Percentiles rank a stretch among this genome's conserved stretches.
Conservation (phyloP, 2,329 filamentous ascomycete genomes). For the Nemania abortiva region DNA sequence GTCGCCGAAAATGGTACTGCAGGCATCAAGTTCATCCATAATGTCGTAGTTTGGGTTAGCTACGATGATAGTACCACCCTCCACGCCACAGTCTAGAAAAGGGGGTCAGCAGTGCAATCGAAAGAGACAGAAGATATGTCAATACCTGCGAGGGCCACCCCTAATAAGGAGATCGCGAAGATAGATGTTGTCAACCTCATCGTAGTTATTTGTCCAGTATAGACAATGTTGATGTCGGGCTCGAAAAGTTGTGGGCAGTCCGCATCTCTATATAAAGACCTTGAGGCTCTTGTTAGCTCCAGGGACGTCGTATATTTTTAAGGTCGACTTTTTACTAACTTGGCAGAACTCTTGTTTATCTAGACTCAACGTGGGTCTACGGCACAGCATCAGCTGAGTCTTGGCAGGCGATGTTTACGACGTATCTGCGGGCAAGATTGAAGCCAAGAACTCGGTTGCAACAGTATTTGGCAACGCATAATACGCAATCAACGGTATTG, state of each 20-base stretch:
- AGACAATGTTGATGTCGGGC: constrained; percentile 17
- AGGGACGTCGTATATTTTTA: not conserved
- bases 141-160: constrained; percentile 13
- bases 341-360: not conserved
- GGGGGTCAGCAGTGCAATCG: not conserved
- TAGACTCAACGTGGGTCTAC: not conserved
- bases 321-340: not conserved
- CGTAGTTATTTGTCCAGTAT: constrained; percentile 42
- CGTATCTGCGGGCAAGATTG: not conserved
- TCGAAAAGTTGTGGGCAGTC: not conserved
- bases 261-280: not conserved
- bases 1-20: constrained; percentile 23
- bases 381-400: not conserved
- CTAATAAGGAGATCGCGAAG: constrained; percentile 6
- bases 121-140: not conserved
- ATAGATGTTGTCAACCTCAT: constrained; percentile 11
- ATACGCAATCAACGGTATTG: no score
- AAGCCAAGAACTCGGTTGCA: not conserved
- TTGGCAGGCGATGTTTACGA: not conserved
- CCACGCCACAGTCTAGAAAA: constrained; percentile 23
- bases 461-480: no score
- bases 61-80: constrained; percentile 23
- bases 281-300: not conserved
- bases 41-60: constrained; percentile 26
- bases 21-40: constrained; percentile 24